Base-by-base conservation (phyloP, 371 early-diverging fungal genomes). In the Umbelopsis sp. region DNA sequence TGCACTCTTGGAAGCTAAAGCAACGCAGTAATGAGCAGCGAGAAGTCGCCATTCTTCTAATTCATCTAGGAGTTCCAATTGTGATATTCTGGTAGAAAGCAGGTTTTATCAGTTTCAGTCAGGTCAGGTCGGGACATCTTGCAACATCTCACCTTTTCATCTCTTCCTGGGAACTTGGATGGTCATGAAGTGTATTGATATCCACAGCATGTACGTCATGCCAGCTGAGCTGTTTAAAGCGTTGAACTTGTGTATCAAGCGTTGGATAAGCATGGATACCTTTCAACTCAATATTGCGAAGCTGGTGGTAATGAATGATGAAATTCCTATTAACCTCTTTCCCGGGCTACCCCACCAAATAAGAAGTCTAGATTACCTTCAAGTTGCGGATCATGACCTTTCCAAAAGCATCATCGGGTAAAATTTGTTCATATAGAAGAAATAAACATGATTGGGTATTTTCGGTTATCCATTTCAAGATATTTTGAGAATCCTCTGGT, bases 31-130 rank as follows among this genome's bases (percentile, higher is more conserved):
- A 78, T 98, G 98, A 3, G 78, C 82, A 0, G 91, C 87, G 38
- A 98, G 79, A 20, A 98, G 70, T 22, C 77, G 77, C 93, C 97
- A 96, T 79, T 96, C 98, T 78, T 98, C 98, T 50, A 96, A 73
- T 79, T 98, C 98, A 74, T 98, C 97, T 69, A 98, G 84, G 10
- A 95, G 87, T 73, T 98, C 97, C 37, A 97, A 72, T 65, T 75
- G 76, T 18, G 88, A 78, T 46, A 97, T 84, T 50, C 97, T 89
- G 6, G 1, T 57, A 44, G 29, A 44, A n/a, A 48, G 44, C 45
- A 44, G 44, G 37, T 51, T 57, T 51, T 41, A 37, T 41, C 12
- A 41, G 41, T 41, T 41, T 41, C 41, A 41, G 1, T 1, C 41
- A 41, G 41, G 12, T 41, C 7, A 41, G 7, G 12, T 1, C 41